Evolutionary conservation across 192 early-diverging fungal species (phyloP).

Genomic region (Umbelopsis sp.): DNA sequence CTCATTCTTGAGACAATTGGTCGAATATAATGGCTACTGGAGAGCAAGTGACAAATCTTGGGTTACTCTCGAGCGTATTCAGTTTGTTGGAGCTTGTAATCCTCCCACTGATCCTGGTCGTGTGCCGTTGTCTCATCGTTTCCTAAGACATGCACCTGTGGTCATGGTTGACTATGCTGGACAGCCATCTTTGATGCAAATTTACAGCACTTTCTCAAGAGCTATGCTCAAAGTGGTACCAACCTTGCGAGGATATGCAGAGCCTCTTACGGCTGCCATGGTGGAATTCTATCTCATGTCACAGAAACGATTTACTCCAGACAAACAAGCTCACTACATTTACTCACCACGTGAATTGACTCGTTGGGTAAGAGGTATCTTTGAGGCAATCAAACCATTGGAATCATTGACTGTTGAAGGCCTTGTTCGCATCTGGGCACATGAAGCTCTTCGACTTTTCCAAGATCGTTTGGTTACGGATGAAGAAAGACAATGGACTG

Average conservation of each 20-base stretch:
- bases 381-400: slow-evolving; percentile 86
- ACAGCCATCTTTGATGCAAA: slow-evolving; percentile 86
- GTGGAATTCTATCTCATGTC: slow-evolving; percentile 93
- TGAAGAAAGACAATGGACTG: slow-evolving; percentile 92
- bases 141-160: slow-evolving; percentile 95
- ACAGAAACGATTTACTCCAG: slow-evolving; percentile 92
- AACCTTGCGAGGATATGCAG: slow-evolving; percentile 84
- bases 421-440: slow-evolving; percentile 95
- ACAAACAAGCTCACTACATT: slow-evolving; percentile 99
- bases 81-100: slow-evolving; percentile 99
- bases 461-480: slow-evolving; percentile 94
- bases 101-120: slow-evolving; percentile 99
- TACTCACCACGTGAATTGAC: slow-evolving; percentile 99
- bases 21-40: slow-evolving; percentile 98
- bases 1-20: slow-evolving; percentile 91
- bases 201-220: slow-evolving; percentile 92
- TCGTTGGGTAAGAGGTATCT: slow-evolving; percentile 98
- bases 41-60: slow-evolving; percentile 86
- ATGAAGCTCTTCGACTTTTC: slow-evolving; percentile 97
- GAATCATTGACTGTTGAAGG: slow-evolving; percentile 82
- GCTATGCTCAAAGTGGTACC: slow-evolving; percentile 96
- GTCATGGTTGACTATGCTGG: slow-evolving; percentile 99
- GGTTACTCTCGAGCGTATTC: slow-evolving; percentile 96
- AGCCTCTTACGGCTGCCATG: slow-evolving; percentile 93
- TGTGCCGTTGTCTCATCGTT: slow-evolving; percentile 92